phyloP scores from a whole-genome alignment of 805 yeast genomes.

The Komagataella pseudopastoris region DNA sequence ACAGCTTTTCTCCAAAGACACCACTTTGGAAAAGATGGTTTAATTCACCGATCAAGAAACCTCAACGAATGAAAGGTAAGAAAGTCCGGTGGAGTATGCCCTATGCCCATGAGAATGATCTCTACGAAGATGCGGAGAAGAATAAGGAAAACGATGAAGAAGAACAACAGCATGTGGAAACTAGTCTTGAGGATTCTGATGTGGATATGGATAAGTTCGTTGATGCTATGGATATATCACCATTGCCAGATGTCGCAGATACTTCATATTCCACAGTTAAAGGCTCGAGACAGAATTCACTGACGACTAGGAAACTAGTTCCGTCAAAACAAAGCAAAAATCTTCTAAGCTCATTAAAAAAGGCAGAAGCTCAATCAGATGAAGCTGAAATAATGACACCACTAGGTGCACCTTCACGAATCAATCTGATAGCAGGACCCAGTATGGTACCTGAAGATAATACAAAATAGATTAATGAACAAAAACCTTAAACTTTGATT shows the following conservation, averaged over 20 bases:
- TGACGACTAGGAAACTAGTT: neutral
- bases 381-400: neutral
- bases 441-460: neutral
- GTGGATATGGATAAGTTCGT: neutral
- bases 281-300: neutral
- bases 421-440: neutral
- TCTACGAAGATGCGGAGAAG: neutral
- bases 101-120: neutral
- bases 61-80: neutral
- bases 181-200: neutral
- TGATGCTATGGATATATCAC: neutral
- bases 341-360: neutral
- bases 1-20: neutral
- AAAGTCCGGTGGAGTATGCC: neutral
- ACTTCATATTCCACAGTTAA: neutral
- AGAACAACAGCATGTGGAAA: neutral
- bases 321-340: neutral
- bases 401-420: neutral
- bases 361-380: neutral
- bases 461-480: neutral
- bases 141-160: neutral
- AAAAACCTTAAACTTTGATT: neutral
- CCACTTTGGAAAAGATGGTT: neutral
- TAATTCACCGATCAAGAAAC: neutral
- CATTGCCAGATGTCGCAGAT: neutral